Evolutionary conservation across 2,329 filamentous ascomycete species (phyloP), one percentile per base, ranked within the genome.

Genomic region (Colletotrichum lini): DNA sequence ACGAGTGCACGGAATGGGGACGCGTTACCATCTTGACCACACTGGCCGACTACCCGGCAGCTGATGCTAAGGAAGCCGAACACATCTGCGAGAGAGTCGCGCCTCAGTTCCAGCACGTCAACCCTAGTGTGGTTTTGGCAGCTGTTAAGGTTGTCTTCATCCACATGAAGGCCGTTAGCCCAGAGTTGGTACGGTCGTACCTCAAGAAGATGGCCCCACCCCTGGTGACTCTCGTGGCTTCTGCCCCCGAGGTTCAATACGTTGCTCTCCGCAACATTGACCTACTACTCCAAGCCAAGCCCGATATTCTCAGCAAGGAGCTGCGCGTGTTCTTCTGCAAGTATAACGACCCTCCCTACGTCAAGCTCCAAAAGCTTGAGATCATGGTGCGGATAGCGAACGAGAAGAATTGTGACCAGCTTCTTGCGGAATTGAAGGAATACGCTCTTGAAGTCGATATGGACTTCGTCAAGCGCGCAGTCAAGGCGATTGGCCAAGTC

Each of bases 321-420:
- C 91, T 99, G 78, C 91, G 96, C 54, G 96, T 99, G 10, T 99
- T 99, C 85, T 99, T 99, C 85, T 99, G 96, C 92, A 99, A 99
- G 84, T 99, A 99, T 85, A 98, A 98, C 80, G 96, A 99, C 77
- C 96, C 96, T 2, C 95, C 95, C 26, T 99, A 99, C 80, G 92
- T 99, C 77, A 99, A 99, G 82, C 91, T 99, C 72, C 93, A 98
- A 80, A 99, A 99, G 80, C 89, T 99, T 60, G 96, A 99, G 80
- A 98, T 98, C 74, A 98, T 99, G 96, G 96, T 99, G 58, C 92
- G 96, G 81, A 98, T 99, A 91, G 94, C 96, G 72, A 98, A 98
- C 83, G 95, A 98, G 76, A 93, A 92, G 79, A 99, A 98, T 79
- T 96, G 96, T 72, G 96, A 99, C 79, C 96, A 98, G 79, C 87